A percentile compares a stretch with the other conserved stretches of the same genome.
Evolutionary conservation across 116 monocot species (phyloP).

Genomic region (Phalaenopsis hybrid): DNA sequence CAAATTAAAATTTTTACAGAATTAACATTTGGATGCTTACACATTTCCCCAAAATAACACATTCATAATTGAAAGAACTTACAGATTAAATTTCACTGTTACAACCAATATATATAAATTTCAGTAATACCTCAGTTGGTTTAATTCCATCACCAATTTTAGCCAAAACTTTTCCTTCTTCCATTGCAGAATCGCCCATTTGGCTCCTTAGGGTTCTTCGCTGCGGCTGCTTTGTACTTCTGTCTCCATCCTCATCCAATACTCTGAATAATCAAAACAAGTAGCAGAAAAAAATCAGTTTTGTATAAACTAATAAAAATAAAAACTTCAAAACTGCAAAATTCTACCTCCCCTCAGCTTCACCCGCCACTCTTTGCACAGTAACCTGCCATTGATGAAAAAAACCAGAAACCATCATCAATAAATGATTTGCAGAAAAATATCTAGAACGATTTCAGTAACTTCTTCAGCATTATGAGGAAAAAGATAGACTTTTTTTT

Average conservation of each 20-base stretch:
- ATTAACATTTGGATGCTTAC: background rate
- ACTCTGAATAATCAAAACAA: conserved; percentile 11
- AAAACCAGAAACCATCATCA: background rate
- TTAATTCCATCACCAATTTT: conserved; percentile 2
- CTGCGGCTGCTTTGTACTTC: background rate
- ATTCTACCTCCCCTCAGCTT: conserved; percentile 22
- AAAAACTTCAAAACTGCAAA: background rate
- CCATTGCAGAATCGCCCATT: conserved; percentile 28
- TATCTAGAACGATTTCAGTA: background rate
- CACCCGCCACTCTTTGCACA: conserved; percentile 25
- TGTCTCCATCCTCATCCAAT: conserved; percentile 27
- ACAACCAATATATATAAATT: background rate
- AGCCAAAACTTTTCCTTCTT: conserved; percentile 17
- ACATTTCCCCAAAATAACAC: background rate
- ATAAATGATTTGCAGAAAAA: background rate
- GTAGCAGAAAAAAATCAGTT: background rate
- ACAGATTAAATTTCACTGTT: background rate
- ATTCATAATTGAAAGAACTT: background rate
- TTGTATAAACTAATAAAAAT: background rate
- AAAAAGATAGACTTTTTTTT: conserved; percentile 4
- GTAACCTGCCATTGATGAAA: conserved; percentile 23
- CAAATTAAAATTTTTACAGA: background rate
- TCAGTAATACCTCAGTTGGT: conserved; percentile 12
- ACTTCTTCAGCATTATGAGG: background rate
- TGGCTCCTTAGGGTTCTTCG: conserved; percentile 40